A percentile compares a stretch with the other conserved stretches of the same genome.
Evolutionary conservation across 2,329 filamentous ascomycete genomes (phyloP).

Genomic region (Polytolypa hystricis): DNA sequence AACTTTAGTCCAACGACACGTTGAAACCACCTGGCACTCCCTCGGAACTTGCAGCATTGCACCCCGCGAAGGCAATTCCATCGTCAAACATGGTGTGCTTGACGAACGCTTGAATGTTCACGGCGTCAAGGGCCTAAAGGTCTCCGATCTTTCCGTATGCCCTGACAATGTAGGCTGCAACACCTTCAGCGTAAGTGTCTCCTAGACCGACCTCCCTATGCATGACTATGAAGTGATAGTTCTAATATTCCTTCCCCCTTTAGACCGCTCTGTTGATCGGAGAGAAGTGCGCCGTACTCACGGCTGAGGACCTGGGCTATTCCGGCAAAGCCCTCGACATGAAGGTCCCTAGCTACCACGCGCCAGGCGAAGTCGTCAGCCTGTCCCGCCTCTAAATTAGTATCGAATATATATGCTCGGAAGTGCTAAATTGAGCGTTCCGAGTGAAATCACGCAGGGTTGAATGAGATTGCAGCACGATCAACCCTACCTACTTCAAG

Average conservation of each 20-base stretch:
- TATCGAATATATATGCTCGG: too few relatives aligned
- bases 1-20: conserved; percentile 50
- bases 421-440: too few relatives aligned
- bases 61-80: conserved; percentile 62
- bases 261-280: conserved; percentile 63
- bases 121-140: conserved; percentile 65
- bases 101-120: conserved; percentile 70
- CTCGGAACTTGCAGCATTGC: conserved; percentile 66
- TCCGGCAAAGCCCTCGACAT: conserved; percentile 62
- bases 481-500: too few relatives aligned
- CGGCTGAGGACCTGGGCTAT: conserved; percentile 64
- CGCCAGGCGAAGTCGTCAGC: conserved; percentile 29
- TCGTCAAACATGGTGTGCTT: conserved; percentile 63
- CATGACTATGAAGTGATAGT: background rate
- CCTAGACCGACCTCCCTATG: background rate
- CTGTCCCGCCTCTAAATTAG: conserved; percentile 20
- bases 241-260: conserved; percentile 12
- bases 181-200: conserved; percentile 38
- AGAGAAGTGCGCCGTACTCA: conserved; percentile 60
- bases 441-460: too few relatives aligned
- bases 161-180: conserved; percentile 68
- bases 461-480: conserved; percentile 2
- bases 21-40: conserved; percentile 65
- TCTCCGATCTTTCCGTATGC: conserved; percentile 64
- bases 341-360: conserved; percentile 57